Conservation (phyloP, 1,284 basidiomycete genomes). For the Ustilago nuda region DNA sequence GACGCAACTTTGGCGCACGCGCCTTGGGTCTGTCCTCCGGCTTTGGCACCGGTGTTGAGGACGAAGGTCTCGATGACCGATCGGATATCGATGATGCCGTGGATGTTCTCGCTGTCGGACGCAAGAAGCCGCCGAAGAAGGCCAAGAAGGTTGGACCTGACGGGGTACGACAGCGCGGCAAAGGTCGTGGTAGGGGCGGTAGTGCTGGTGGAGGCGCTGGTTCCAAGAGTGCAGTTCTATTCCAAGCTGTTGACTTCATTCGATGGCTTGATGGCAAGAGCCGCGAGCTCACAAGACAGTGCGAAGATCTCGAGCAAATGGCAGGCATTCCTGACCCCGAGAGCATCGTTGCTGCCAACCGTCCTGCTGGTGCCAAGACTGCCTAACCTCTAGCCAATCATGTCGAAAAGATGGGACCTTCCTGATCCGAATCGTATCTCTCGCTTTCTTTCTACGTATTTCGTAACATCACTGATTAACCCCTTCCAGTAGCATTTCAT, state of each 20-base stretch:
- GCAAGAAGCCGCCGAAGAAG: conserved; percentile 57
- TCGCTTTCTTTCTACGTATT: conserved; percentile 5
- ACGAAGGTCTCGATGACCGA: conserved; percentile 66
- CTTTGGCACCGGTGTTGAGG: conserved; percentile 67
- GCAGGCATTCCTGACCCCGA: conserved; percentile 45
- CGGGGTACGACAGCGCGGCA: conserved; percentile 55
- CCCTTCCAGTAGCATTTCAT: conserved; percentile 4
- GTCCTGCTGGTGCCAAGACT: conserved; percentile 28
- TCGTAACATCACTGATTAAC: conserved; percentile 3
- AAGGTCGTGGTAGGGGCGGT: conserved; percentile 64
- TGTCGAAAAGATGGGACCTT: background rate
- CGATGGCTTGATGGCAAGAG: conserved; percentile 65
- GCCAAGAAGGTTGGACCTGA: conserved; percentile 51
- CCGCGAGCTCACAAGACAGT: conserved; percentile 49
- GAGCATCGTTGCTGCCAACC: conserved; percentile 33
- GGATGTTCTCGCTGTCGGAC: conserved; percentile 46
- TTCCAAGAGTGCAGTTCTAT: conserved; percentile 65
- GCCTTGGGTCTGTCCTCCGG: conserved; percentile 65
- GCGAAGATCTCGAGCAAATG: conserved; percentile 53
- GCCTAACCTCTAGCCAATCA: conserved; percentile 3
- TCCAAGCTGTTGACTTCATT: conserved; percentile 67
- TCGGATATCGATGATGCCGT: conserved; percentile 61
- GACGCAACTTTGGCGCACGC: conserved; percentile 63
- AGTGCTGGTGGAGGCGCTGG: conserved; percentile 66
- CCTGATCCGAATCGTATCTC: background rate